Evolutionary conservation across 495 filamentous ascomycete species (phyloP).

Genomic region (Aspergillus saccharolyticus): DNA sequence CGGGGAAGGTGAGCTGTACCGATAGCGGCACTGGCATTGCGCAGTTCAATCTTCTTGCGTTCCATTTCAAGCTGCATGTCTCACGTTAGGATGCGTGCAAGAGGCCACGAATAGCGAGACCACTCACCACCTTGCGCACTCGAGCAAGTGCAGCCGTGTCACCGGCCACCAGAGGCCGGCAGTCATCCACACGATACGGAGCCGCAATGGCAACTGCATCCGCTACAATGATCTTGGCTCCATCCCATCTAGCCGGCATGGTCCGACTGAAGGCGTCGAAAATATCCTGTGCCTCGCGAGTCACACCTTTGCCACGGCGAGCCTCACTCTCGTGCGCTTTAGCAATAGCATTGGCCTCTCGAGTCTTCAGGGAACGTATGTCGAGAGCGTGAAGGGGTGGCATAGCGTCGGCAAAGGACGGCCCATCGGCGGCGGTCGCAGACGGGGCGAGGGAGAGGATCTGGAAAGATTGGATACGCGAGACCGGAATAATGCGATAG

Average conservation of each 20-base stretch:
- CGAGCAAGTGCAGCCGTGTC: slow-evolving; percentile 48
- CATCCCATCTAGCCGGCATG: slow-evolving; percentile 62
- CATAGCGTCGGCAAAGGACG: slow-evolving; percentile 39
- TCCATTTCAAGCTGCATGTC: slow-evolving; percentile 43
- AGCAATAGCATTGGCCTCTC: slow-evolving; percentile 50
- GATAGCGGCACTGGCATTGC: slow-evolving; percentile 41
- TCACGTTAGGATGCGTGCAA: background rate
- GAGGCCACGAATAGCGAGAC: background rate
- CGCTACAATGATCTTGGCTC: slow-evolving; percentile 56
- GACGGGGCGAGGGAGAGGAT: slow-evolving; percentile 40
- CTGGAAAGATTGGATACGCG: slow-evolving; percentile 56
- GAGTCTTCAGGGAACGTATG: slow-evolving; percentile 45
- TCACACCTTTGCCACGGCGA: slow-evolving; percentile 57
- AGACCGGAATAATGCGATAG: slow-evolving; percentile 61
- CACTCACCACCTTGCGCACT: slow-evolving; percentile 62
- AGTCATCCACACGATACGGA: slow-evolving; percentile 58
- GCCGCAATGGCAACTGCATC: slow-evolving; percentile 58
- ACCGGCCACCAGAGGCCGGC: slow-evolving; percentile 45
- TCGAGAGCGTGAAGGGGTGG: slow-evolving; percentile 45
- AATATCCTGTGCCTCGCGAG: slow-evolving; percentile 62
- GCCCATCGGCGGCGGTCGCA: slow-evolving; percentile 29
- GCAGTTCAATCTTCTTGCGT: slow-evolving; percentile 46
- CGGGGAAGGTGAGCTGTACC: slow-evolving; percentile 32
- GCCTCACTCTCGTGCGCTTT: slow-evolving; percentile 51
- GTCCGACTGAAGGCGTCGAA: slow-evolving; percentile 61